A percentile compares a stretch with the other conserved stretches of the same genome.
Conservation (phyloP, 2,329 filamentous ascomycete species). For the Plenodomus tracheiphilus region DNA sequence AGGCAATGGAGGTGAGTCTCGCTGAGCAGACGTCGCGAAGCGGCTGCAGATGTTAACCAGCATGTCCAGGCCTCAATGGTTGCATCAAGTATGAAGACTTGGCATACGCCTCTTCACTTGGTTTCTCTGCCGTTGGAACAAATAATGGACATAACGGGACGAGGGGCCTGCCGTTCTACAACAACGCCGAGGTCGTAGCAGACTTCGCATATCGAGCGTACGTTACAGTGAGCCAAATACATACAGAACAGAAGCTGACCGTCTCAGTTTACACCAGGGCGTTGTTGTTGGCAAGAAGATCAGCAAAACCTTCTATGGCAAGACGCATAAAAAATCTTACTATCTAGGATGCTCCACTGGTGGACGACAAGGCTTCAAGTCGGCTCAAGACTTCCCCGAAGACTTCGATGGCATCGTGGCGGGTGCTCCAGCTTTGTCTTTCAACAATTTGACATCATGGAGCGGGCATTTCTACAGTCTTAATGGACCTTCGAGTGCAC, state of each 20-base stretch:
- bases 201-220: slow-evolving; percentile 54
- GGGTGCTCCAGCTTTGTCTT: slow-evolving; percentile 39
- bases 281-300: slow-evolving; percentile 47
- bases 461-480: slow-evolving; percentile 35
- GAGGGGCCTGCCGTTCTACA: slow-evolving; percentile 51
- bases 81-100: slow-evolving; percentile 46
- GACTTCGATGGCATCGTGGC: slow-evolving; percentile 45
- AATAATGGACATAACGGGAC: slow-evolving; percentile 52
- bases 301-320: slow-evolving; percentile 46
- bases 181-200: slow-evolving; percentile 50
- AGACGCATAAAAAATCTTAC: slow-evolving; percentile 46
- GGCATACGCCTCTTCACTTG: slow-evolving; percentile 43
- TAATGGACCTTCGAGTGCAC: slow-evolving; percentile 30
- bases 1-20: slow-evolving; percentile 46
- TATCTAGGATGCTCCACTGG: slow-evolving; percentile 45
- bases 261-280: slow-evolving; percentile 34
- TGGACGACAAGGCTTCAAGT: slow-evolving; percentile 43
- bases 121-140: slow-evolving; percentile 47
- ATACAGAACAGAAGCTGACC: slow-evolving; percentile 3
- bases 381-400: slow-evolving; percentile 39
- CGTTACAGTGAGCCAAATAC: slow-evolving; percentile 1
- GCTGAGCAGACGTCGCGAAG: not conserved
- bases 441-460: slow-evolving; percentile 42
- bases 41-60: not conserved
- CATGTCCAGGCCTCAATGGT: slow-evolving; percentile 27